These are phyloP conservation scores for Sugiyamaella japonica DNA, from an alignment of 1,139 yeast species.

Conservation along the genomic window DNA sequence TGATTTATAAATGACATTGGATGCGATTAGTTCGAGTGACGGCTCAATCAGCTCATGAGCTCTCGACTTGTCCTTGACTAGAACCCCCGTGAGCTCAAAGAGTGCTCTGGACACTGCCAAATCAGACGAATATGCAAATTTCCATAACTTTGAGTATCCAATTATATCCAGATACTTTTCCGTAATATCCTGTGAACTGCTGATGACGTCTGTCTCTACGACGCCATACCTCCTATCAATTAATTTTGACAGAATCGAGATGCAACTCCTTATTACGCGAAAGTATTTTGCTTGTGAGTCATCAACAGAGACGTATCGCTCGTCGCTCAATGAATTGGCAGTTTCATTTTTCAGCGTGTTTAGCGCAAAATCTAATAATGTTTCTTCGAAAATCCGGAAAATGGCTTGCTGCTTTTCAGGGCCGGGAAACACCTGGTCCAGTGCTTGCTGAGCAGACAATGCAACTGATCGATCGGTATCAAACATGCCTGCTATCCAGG, in stretches of 20 bases:
- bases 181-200: constrained; percentile 14
- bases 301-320: constrained; percentile 64
- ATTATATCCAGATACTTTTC: constrained; percentile 25
- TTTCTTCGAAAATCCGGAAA: constrained; percentile 59
- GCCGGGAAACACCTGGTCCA: constrained; percentile 57
- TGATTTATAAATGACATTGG: constrained; percentile 35
- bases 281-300: constrained; percentile 69
- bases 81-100: constrained; percentile 23
- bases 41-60: constrained; percentile 26
- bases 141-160: constrained; percentile 34
- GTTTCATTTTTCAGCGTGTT: constrained; percentile 59
- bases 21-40: constrained; percentile 31
- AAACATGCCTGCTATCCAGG: constrained; percentile 68
- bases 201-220: constrained; percentile 2
- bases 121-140: constrained; percentile 32
- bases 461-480: constrained; percentile 69
- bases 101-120: constrained; percentile 30
- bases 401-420: constrained; percentile 59
- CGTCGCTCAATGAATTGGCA: constrained; percentile 68
- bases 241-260: constrained; percentile 52
- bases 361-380: constrained; percentile 55
- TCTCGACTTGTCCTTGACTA: constrained; percentile 20
- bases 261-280: constrained; percentile 55
- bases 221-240: constrained; percentile 30
- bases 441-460: constrained; percentile 48